Evolutionary conservation across 108 stramenopile species (phyloP).

Genomic region (Schizochytrium sp.): DNA sequence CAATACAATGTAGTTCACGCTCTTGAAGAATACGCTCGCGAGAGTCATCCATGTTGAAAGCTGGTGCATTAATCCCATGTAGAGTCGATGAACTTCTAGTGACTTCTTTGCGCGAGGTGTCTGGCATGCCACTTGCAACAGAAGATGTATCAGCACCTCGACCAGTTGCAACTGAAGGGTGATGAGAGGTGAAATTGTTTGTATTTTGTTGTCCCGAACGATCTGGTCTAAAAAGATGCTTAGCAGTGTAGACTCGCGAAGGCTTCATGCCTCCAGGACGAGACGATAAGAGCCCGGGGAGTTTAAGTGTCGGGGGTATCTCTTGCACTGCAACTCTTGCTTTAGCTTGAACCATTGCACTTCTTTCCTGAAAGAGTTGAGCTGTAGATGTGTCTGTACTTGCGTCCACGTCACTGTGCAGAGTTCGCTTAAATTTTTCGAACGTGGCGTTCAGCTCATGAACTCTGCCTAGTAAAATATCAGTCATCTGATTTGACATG

Average conservation of each 20-base stretch:
- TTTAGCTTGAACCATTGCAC: background rate
- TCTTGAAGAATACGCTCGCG: conserved; percentile 56
- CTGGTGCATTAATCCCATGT: background rate
- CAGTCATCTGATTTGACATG: conserved; percentile 54
- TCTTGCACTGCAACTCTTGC: background rate
- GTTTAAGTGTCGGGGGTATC: background rate
- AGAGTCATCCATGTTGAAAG: background rate
- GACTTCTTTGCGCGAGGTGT: no score
- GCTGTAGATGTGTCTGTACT: conserved; percentile 2
- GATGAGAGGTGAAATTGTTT: no score
- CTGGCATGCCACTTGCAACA: no score
- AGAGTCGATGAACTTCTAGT: conserved; percentile 1
- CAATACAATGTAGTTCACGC: conserved; percentile 60
- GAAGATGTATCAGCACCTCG: no score
- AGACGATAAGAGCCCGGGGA: background rate
- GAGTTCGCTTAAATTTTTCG: background rate
- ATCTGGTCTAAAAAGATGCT: conserved; percentile 14
- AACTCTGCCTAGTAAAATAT: conserved; percentile 41
- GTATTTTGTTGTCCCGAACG: no score
- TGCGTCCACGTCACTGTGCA: conserved; percentile 38
- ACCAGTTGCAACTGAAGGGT: no score
- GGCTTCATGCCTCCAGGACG: background rate
- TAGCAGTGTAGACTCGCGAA: conserved; percentile 42
- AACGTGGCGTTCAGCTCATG: background rate
- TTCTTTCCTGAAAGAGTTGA: conserved; percentile 32